These are phyloP conservation scores for Biancaea sappan DNA, from an alignment of 306 rosid genomes.

Conservation along the genomic window DNA sequence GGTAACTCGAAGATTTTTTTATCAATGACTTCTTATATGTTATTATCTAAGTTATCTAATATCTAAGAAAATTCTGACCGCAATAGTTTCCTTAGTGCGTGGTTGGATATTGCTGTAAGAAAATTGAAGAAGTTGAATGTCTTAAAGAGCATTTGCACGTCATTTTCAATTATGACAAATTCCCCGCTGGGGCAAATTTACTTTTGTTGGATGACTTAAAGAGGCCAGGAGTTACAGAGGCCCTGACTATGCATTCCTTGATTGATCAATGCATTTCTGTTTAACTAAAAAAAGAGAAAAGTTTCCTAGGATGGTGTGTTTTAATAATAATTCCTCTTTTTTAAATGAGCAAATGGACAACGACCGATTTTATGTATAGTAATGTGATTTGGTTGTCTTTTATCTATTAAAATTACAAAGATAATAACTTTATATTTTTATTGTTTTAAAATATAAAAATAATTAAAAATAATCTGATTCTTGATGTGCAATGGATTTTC, in stretches of 20 bases:
- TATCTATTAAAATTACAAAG: too few relatives aligned
- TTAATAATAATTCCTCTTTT: background rate
- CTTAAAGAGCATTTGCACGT: background rate
- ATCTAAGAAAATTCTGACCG: background rate
- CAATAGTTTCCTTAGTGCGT: background rate
- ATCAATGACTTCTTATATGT: background rate
- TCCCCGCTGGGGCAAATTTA: background rate
- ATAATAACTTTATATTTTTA: too few relatives aligned
- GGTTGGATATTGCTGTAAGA: background rate
- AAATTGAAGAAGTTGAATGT: background rate
- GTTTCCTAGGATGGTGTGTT: background rate
- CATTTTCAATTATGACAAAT: background rate
- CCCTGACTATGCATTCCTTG: background rate
- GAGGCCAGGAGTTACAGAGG: background rate
- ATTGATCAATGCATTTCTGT: background rate
- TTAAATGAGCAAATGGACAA: too few relatives aligned
- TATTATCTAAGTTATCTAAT: background rate
- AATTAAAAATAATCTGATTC: too few relatives aligned
- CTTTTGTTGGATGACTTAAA: background rate
- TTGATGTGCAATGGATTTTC: too few relatives aligned
- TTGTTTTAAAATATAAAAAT: too few relatives aligned
- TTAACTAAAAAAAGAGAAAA: background rate
- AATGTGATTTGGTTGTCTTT: too few relatives aligned
- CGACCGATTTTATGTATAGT: too few relatives aligned
- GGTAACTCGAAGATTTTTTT: background rate